phyloP scores from a whole-genome alignment of 305 asterid genomes.

The Solanum hybrid region DNA sequence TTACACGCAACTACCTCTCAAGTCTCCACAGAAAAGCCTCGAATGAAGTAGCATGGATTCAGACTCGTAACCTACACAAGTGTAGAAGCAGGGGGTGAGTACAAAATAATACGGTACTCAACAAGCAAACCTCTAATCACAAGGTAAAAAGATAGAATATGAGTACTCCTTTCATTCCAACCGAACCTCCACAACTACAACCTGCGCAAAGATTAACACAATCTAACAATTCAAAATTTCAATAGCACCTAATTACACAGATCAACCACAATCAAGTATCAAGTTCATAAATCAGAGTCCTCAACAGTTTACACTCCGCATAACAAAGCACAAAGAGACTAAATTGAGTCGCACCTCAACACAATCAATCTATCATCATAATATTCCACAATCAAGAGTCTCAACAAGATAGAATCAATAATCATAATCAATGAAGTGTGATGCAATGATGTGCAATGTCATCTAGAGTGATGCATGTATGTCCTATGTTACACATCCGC shows the following conservation, averaged over 20 bases:
- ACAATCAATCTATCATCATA: background rate
- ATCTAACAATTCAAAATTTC: background rate
- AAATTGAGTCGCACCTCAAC: background rate
- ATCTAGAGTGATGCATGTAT: background rate
- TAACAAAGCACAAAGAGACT: no score
- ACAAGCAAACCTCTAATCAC: background rate
- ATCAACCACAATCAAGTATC: background rate
- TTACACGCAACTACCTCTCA: background rate
- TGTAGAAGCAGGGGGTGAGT: background rate
- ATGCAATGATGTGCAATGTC: background rate
- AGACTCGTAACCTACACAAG: background rate
- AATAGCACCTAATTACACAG: background rate
- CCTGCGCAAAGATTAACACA: background rate
- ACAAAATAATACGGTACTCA: background rate
- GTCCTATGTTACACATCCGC: no score
- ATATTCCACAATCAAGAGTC: background rate
- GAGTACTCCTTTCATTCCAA: background rate
- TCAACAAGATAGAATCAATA: background rate
- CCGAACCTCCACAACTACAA: background rate
- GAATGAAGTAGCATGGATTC: background rate
- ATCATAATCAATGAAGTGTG: background rate
- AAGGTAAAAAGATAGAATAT: no score
- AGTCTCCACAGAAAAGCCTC: background rate
- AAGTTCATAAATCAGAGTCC: no score
- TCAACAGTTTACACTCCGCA: background rate